These are phyloP conservation scores for Thymus quinquecostatus DNA, from an alignment of 257 asterid genomes.

Conservation along the genomic window DNA sequence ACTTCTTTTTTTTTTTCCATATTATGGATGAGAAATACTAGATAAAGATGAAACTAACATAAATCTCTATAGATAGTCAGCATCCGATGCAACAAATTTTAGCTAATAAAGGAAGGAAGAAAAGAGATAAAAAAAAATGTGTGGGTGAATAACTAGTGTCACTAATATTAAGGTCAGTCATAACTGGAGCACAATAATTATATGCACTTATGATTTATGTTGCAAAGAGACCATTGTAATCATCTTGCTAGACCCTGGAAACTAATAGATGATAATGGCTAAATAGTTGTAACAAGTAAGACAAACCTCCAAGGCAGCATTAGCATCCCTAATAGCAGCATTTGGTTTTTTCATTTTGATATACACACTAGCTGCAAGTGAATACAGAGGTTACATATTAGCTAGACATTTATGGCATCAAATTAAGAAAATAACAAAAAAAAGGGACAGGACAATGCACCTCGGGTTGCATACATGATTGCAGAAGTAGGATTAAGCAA, in stretches of 20 bases:
- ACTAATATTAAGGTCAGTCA: not conserved
- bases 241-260: not conserved
- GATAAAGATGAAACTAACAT: too few species aligned
- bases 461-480: constrained; percentile 91
- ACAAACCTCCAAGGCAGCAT: constrained; percentile 88
- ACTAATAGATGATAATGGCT: not conserved
- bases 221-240: not conserved
- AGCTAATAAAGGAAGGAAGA: too few species aligned
- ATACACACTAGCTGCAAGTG: constrained; percentile 70
- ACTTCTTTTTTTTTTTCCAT: too few species aligned
- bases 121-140: too few species aligned
- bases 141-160: too few species aligned
- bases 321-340: constrained; percentile 97
- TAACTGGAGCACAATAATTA: not conserved
- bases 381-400: constrained; percentile 20
- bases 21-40: too few species aligned
- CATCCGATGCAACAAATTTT: too few species aligned
- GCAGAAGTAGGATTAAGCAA: constrained; percentile 91
- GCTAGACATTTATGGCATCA: not conserved
- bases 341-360: constrained; percentile 97
- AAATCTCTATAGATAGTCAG: too few species aligned
- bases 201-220: constrained; percentile 1
- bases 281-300: constrained; percentile 6
- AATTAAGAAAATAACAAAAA: not conserved
- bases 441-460: constrained; percentile 36